Conservation (phyloP, 352 stramenopile genomes). For the Aphanomyces invadans region DNA sequence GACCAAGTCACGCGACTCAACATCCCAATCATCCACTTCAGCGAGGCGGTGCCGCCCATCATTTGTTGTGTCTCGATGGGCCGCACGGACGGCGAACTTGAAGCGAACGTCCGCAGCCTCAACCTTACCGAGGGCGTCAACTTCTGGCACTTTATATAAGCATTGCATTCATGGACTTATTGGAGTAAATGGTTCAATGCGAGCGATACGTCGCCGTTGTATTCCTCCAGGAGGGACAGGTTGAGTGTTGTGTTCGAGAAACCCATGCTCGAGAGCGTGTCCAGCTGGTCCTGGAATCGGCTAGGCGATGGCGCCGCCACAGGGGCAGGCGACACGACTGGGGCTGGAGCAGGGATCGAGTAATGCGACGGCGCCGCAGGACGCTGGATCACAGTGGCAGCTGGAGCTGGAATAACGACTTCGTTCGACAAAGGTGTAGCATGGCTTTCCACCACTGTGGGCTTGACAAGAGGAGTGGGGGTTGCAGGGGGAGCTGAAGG, state of each 20-base stretch:
- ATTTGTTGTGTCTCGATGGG: slow-evolving; percentile 23
- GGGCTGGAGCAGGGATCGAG: background rate
- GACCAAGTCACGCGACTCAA: background rate
- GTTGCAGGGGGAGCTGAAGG: background rate
- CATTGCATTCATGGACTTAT: too few species aligned
- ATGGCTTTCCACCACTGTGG: background rate
- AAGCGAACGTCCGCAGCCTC: slow-evolving; percentile 20
- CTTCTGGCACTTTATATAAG: slow-evolving; percentile 25
- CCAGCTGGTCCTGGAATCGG: slow-evolving; percentile 38
- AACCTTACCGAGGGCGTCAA: slow-evolving; percentile 15
- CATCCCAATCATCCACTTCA: slow-evolving; percentile 23
- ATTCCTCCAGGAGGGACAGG: slow-evolving; percentile 41
- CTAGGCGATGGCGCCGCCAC: background rate
- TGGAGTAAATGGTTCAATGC: slow-evolving; percentile 19
- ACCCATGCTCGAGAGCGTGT: slow-evolving; percentile 57
- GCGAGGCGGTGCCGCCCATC: slow-evolving; percentile 16
- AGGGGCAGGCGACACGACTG: background rate
- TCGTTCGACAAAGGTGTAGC: background rate
- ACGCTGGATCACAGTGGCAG: background rate
- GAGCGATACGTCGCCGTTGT: slow-evolving; percentile 44
- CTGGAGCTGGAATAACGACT: background rate
- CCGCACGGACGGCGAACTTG: slow-evolving; percentile 19
- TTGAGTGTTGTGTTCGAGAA: slow-evolving; percentile 54
- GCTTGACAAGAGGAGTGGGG: background rate
- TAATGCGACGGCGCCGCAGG: background rate